Base-by-base conservation (phyloP, 345 rosid species). In the Arabidopsis suecica region DNA sequence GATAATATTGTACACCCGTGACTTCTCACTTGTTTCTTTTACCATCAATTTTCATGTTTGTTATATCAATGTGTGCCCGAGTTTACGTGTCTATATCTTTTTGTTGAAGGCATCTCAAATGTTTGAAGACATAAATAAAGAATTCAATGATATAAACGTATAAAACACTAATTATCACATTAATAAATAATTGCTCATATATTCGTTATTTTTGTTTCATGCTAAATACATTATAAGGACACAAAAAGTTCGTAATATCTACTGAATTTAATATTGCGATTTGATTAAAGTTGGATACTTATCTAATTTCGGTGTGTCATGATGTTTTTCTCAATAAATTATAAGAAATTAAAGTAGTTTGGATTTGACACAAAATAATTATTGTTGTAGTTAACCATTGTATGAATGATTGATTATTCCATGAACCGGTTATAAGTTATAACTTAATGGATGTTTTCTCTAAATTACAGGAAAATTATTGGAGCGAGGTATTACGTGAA, bases 401-500 rank as follows among this genome's bases (percentile, higher is more conserved):
- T 41, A 33, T 16, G 25, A 5, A 36, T 36, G 38, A 18, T 18
- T n/a, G 9, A 47, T 51, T 16, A 47, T 47, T n/a, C 22, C 44
- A 34, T 67, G 34, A 6, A 13, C 7, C 7, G 7, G 16, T 4
- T 6, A 44, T 14, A 44, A 11, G 16, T 4, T 6, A 44, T 14
- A 44, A 11, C 44, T 14, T 40, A 40, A 44, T 44, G n/a, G 18
- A 44, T 45, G 1, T 5, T 14, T 45, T 14, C 7, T 7, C 42
- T n/a, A 47, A 47, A 54, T 47, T 41, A 60, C 74, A 91, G 98
- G 73, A 93, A 93, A 80, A 79, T 89, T 1, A 88, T 93, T 9
- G 98, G 98, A 74, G 98, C 91, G 9, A 78, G 91, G 48, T 88
- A 86, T 82, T 93, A 89, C 70, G 56, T 82, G 58, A 85, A 87